A percentile compares a stretch with the other conserved stretches of the same genome.
These are phyloP conservation scores for Exserohilum rostratum DNA, from an alignment of 2,329 filamentous ascomycete genomes.

Conservation along the genomic window DNA sequence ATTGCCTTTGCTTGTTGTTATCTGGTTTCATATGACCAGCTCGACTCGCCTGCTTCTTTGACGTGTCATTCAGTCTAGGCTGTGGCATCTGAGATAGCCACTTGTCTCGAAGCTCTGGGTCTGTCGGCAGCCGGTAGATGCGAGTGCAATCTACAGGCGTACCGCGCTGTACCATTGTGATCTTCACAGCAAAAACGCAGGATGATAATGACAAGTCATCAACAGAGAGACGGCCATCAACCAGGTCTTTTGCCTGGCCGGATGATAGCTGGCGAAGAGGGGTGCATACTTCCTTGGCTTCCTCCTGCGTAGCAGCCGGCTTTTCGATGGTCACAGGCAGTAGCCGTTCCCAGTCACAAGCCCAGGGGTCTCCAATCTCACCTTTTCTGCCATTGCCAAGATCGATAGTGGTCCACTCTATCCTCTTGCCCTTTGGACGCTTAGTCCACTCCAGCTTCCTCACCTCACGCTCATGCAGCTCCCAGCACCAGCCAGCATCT, in stretches of 20 bases:
- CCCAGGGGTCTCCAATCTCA: constrained; percentile 81
- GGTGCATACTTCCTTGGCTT: constrained; percentile 19
- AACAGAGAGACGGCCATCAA: constrained; percentile 8
- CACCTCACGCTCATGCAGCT: constrained; percentile 66
- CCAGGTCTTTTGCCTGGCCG: constrained; percentile 37
- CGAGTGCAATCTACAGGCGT: constrained; percentile 74
- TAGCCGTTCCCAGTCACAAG: constrained; percentile 82
- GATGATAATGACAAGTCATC: constrained; percentile 10
- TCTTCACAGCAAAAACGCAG: constrained; percentile 64
- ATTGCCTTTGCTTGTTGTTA: constrained; percentile 25
- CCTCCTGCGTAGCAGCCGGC: constrained; percentile 5
- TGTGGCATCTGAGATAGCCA: constrained; percentile 72
- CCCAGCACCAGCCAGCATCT: constrained; percentile 78
- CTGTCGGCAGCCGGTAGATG: constrained; percentile 81
- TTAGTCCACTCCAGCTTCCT: constrained; percentile 72
- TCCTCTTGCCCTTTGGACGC: constrained; percentile 80
- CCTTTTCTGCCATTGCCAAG: constrained; percentile 77
- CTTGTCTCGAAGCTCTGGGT: constrained; percentile 63
- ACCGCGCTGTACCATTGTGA: constrained; percentile 73
- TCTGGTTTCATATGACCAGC: constrained; percentile 24
- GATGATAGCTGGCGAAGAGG: constrained; percentile 31
- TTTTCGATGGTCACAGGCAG: constrained; percentile 44
- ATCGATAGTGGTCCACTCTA: constrained; percentile 75
- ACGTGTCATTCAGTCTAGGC: constrained; percentile 5
- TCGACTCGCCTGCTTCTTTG: constrained; percentile 19